phyloP scores from a whole-genome alignment of 345 rosid genomes.

The Excoecaria cochinchinensis region DNA sequence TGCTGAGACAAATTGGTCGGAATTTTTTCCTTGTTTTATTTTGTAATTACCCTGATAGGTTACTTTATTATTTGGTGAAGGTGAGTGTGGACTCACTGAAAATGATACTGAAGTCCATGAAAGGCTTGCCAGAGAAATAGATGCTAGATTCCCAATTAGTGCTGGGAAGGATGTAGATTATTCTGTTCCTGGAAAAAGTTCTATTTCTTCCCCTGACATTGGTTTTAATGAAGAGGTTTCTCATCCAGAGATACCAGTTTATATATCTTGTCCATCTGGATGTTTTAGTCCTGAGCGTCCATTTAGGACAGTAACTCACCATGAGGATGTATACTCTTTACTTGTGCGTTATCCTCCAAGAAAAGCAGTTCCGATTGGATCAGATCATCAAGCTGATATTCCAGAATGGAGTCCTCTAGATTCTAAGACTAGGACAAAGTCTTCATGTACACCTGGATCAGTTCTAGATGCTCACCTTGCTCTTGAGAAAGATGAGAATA shows the following conservation, averaged over 20 bases:
- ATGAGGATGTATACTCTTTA: constrained; percentile 39
- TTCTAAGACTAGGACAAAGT: constrained; percentile 4
- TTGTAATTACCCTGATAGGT: background rate
- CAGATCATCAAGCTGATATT: constrained; percentile 54
- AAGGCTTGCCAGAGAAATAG: constrained; percentile 18
- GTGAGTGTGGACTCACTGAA: constrained; percentile 21
- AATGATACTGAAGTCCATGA: constrained; percentile 4
- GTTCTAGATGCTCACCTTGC: background rate
- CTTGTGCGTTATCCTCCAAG: constrained; percentile 35
- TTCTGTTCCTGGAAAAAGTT: constrained; percentile 21
- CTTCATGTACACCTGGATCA: constrained; percentile 5
- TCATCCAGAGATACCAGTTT: background rate
- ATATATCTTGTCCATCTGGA: constrained; percentile 35
- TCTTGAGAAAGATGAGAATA: constrained; percentile 22
- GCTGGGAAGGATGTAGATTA: constrained; percentile 19
- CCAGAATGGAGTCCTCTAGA: constrained; percentile 35
- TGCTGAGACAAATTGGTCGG: background rate
- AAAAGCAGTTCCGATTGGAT: constrained; percentile 51
- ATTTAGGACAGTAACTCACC: constrained; percentile 21
- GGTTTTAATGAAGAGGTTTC: constrained; percentile 19
- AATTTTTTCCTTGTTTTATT: background rate
- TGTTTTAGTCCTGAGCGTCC: constrained; percentile 31
- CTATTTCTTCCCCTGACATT: constrained; percentile 23
- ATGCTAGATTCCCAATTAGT: constrained; percentile 10
- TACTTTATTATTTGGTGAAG: constrained; percentile 24